These are phyloP conservation scores for Metschnikowia shivogae DNA, from an alignment of 805 yeast species.

Conservation along the genomic window DNA sequence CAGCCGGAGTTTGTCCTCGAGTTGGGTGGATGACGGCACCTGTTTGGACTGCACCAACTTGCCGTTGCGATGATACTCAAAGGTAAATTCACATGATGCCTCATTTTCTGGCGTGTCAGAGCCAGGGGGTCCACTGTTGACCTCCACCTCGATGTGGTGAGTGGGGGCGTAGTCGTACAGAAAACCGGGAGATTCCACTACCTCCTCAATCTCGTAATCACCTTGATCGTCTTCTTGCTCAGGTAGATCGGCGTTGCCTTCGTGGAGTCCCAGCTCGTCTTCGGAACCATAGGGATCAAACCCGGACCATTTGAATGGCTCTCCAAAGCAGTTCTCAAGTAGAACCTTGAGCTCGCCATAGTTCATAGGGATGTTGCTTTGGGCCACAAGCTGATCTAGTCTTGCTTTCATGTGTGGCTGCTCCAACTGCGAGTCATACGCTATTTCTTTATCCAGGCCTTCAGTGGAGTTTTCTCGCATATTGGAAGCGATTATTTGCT, in stretches of 20 bases:
- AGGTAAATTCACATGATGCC: conserved; percentile 43
- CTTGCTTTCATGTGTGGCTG: conserved; percentile 8
- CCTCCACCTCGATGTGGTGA: conserved; percentile 41
- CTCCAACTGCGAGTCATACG: conserved; percentile 5
- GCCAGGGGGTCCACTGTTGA: conserved; percentile 33
- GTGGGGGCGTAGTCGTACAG: conserved; percentile 30
- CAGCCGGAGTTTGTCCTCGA: conserved; percentile 36
- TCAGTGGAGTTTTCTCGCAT: not conserved
- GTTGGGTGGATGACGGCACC: conserved; percentile 34
- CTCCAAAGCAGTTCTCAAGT: conserved; percentile 9
- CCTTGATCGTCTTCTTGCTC: conserved; percentile 22
- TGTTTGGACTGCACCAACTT: conserved; percentile 22
- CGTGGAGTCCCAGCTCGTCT: conserved; percentile 40
- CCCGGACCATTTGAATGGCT: conserved; percentile 6
- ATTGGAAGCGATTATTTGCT: conserved; percentile 17
- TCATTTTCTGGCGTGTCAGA: conserved; percentile 28
- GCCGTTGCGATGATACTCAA: conserved; percentile 41
- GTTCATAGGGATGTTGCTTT: conserved; percentile 4
- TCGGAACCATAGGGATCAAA: conserved; percentile 29
- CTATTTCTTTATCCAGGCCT: not conserved
- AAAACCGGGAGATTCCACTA: conserved; percentile 24
- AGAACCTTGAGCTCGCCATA: conserved; percentile 11
- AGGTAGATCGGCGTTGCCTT: conserved; percentile 24
- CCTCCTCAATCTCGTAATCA: conserved; percentile 38
- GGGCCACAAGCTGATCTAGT: conserved; percentile 9